phyloP scores from a whole-genome alignment of 306 rosid species.

The Dryas alaskensis region DNA sequence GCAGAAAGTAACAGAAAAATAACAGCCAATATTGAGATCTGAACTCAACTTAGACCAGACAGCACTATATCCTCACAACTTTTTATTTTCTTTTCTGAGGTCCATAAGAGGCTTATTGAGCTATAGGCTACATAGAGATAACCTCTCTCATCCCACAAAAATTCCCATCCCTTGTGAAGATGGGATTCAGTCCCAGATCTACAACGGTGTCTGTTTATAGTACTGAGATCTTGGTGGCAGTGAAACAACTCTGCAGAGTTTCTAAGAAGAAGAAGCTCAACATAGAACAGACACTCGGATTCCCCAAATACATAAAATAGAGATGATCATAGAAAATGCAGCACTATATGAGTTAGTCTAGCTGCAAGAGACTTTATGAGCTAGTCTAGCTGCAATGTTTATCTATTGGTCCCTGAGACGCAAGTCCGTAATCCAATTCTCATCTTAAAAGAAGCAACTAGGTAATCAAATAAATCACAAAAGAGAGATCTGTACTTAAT shows the following conservation, averaged over 20 bases:
- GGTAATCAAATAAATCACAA: not conserved
- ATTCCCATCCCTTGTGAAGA: not conserved
- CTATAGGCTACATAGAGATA: not conserved
- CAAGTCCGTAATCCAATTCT: not conserved
- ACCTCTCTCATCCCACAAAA: not conserved
- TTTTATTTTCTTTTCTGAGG: not conserved
- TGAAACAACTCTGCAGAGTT: no score
- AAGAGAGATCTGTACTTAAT: not conserved
- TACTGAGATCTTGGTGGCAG: no score
- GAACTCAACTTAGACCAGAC: not conserved
- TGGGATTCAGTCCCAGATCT: not conserved
- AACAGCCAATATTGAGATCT: not conserved
- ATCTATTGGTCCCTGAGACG: not conserved
- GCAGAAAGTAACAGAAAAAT: no score
- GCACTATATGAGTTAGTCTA: not conserved
- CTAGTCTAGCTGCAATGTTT: not conserved
- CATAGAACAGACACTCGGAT: no score
- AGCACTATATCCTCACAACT: not conserved
- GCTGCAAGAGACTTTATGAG: not conserved
- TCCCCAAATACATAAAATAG: no score
- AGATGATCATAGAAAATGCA: no score
- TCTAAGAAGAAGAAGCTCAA: no score
- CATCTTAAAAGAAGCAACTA: conserved; percentile 2
- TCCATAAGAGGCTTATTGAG: not conserved
- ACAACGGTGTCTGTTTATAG: no score